Evolutionary conservation across 805 yeast genomes (phyloP).

Genomic region (Metschnikowia chrysomelidarum): DNA sequence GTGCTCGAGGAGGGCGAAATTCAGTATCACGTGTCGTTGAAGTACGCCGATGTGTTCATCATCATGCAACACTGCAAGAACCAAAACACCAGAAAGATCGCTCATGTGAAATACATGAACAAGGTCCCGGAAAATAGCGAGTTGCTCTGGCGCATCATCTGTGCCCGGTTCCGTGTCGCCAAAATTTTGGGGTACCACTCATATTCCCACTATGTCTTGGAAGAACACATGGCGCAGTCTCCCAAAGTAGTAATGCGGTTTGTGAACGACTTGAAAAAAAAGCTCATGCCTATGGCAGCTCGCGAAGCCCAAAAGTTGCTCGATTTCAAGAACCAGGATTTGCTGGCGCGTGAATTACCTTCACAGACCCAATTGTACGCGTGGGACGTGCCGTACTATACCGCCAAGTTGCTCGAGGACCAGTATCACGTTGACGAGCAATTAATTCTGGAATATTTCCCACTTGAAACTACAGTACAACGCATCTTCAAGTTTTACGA

Average conservation of each 20-base stretch:
- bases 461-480: slow-evolving; percentile 61
- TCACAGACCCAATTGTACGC: slow-evolving; percentile 44
- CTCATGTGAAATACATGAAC: slow-evolving; percentile 65
- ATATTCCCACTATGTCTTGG: slow-evolving; percentile 69
- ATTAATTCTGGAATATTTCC: slow-evolving; percentile 75
- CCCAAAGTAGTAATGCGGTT: slow-evolving; percentile 59
- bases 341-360: slow-evolving; percentile 41
- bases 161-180: slow-evolving; percentile 62
- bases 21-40: slow-evolving; percentile 64
- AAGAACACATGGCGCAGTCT: slow-evolving; percentile 77
- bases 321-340: slow-evolving; percentile 53
- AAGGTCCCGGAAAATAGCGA: slow-evolving; percentile 61
- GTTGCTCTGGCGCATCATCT: slow-evolving; percentile 57
- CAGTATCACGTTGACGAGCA: slow-evolving; percentile 71
- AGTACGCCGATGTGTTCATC: slow-evolving; percentile 78
- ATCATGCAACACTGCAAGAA: slow-evolving; percentile 69
- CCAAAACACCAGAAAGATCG: slow-evolving; percentile 63
- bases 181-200: slow-evolving; percentile 61
- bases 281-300: slow-evolving; percentile 58
- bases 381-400: slow-evolving; percentile 75
- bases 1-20: slow-evolving; percentile 42
- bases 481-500: slow-evolving; percentile 75
- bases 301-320: slow-evolving; percentile 51
- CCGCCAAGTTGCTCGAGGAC: slow-evolving; percentile 61
- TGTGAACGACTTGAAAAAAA: slow-evolving; percentile 57